Evolutionary conservation across 768 basidiomycete genomes (phyloP).

Genomic region (Pulveroboletus frians): DNA sequence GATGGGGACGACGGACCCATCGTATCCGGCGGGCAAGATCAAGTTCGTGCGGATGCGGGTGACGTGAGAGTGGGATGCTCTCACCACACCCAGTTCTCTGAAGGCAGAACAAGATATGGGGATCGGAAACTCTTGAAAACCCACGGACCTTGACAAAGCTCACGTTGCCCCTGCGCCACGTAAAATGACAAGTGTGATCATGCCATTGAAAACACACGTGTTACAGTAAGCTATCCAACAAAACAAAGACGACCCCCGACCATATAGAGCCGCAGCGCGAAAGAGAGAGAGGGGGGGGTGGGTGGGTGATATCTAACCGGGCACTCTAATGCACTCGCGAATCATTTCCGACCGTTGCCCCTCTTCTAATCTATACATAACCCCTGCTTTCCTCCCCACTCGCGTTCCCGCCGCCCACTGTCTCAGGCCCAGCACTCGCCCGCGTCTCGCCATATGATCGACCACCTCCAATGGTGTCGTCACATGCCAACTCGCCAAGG

Average conservation of each 20-base stretch:
- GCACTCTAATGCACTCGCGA: background rate
- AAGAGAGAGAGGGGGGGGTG: background rate
- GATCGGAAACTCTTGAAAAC: too few species aligned
- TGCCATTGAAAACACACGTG: too few species aligned
- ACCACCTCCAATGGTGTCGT: conserved; percentile 84
- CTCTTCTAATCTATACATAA: conserved; percentile 9
- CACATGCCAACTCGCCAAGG: conserved; percentile 89
- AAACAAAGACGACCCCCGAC: too few species aligned
- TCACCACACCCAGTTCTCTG: too few species aligned
- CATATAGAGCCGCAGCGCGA: background rate
- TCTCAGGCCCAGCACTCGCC: background rate
- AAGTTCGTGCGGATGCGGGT: conserved; percentile 55
- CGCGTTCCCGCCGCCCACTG: background rate
- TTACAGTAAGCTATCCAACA: too few species aligned
- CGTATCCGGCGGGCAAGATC: conserved; percentile 39
- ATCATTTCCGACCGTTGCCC: background rate
- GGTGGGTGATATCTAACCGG: background rate
- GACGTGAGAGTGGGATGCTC: conserved; percentile 46
- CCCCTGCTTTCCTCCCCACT: conserved; percentile 15
- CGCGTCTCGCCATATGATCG: conserved; percentile 48
- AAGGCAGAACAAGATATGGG: too few species aligned
- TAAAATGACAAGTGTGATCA: too few species aligned
- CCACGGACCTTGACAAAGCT: too few species aligned
- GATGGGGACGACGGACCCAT: conserved; percentile 5
- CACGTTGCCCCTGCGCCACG: too few species aligned